Conservation (phyloP, 345 rosid species). For the Lepidium africanum region DNA sequence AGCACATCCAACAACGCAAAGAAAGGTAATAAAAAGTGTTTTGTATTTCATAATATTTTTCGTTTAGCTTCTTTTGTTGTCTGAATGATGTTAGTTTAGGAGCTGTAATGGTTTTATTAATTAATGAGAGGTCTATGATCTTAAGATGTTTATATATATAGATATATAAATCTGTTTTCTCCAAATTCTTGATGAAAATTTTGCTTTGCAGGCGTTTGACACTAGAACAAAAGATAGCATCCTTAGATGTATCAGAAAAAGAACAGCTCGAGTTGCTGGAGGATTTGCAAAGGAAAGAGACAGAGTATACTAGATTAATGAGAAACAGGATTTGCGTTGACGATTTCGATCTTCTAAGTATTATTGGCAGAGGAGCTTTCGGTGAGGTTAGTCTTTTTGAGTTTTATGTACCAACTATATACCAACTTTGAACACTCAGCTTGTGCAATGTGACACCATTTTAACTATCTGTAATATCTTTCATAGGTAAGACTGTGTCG, state of each 20-base stretch:
- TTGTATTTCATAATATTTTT: neutral
- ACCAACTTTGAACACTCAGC: neutral
- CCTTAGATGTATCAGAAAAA: constrained; percentile 60
- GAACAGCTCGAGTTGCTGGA: constrained; percentile 63
- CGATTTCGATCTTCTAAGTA: constrained; percentile 72
- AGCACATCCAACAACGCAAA: constrained; percentile 67
- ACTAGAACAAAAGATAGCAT: constrained; percentile 65
- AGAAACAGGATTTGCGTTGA: constrained; percentile 79
- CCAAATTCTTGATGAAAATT: neutral
- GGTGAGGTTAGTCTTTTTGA: constrained; percentile 63
- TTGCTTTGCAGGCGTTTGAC: constrained; percentile 49
- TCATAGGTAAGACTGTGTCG: constrained; percentile 76
- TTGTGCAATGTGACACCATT: neutral
- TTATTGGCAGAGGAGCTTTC: constrained; percentile 92
- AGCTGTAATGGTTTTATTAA: constrained; percentile 6
- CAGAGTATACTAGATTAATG: constrained; percentile 77
- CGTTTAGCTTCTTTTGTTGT: neutral
- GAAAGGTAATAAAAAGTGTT: constrained; percentile 40
- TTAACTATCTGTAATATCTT: neutral
- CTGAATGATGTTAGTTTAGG: constrained; percentile 8
- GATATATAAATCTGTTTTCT: neutral
- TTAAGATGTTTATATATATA: neutral
- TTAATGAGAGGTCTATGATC: neutral
- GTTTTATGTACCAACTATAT: neutral
- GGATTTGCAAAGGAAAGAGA: constrained; percentile 79